Conservation (phyloP, 306 rosid species). For the Vigna angularis region DNA sequence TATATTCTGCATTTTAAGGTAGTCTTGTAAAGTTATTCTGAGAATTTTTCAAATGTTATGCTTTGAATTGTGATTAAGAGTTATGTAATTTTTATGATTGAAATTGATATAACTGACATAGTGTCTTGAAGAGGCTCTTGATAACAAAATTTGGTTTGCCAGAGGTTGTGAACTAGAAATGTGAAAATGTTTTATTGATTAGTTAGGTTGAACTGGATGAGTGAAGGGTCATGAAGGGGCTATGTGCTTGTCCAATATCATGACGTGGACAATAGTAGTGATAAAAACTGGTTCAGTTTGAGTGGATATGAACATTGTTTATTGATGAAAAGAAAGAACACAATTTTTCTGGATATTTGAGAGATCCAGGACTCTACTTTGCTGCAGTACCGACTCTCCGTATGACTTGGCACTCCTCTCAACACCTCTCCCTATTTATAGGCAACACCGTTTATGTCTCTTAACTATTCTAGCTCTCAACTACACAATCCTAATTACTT, state of each 20-base stretch:
- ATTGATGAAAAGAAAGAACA: no score
- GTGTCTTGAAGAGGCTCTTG: background rate
- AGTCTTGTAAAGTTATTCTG: background rate
- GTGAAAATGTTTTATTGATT: slow-evolving; percentile 1
- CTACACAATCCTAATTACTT: no score
- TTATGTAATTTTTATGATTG: background rate
- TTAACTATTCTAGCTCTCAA: no score
- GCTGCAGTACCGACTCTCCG: no score
- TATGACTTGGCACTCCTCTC: no score
- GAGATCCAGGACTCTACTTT: no score
- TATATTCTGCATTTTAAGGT: background rate
- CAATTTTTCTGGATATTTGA: no score
- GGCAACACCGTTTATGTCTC: no score
- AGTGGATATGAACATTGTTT: no score
- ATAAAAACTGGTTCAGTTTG: no score
- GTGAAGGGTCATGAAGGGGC: background rate
- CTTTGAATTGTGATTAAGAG: slow-evolving; percentile 18
- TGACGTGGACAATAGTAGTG: background rate
- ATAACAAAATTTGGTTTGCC: slow-evolving; percentile 5
- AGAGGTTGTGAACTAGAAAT: background rate
- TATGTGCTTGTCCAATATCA: background rate
- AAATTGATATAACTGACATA: background rate
- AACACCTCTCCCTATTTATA: no score
- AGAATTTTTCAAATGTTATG: background rate
- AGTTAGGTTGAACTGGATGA: slow-evolving; percentile 4